Evolutionary conservation across 2,329 filamentous ascomycete species (phyloP), one percentile per base, ranked within the genome.

Genomic region (Cladophialophora exuberans): DNA sequence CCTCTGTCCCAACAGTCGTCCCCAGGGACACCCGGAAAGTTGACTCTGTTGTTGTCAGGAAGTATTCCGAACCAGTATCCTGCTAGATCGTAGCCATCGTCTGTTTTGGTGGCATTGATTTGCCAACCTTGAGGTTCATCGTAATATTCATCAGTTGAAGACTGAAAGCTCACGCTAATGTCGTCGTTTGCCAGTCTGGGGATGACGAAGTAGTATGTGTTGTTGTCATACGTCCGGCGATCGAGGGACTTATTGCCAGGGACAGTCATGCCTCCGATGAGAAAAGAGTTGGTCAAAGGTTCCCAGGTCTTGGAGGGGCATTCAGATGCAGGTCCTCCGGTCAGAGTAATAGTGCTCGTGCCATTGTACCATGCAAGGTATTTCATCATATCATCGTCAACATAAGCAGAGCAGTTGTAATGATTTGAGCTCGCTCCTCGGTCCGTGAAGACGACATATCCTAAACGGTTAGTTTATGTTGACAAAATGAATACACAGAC

Each of bases 291-390:
- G 2, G 47, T 46, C 15, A 54, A 22, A 5, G 33, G n/a, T 43
- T 54, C 18, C 26, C 26, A 54, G 6, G 51, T 54, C 11, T 13
- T 39, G 23, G 47, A 42, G 7, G 42, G 22, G 18, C 51, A 54
- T 31, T 47, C 35, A 13, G 46, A 28, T 11, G 46, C 23, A 2
- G 22, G 33, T 17, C 47, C 47, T 1, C 51, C 51, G 4, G 31
- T 31, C 13, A 39, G 43, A 4, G 51, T 47, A 17, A 54, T 13
- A 3, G 38, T 54, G 4, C 42, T 47, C 4, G 42, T 54, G 18
- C 51, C 51, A 20, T 54, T 54, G 31, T 33, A 54, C 51, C 51
- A 54, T 15, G 51, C 51, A 30, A 54, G 51, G 25, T 47, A 54
- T 4, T 22, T 31, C 26, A 26, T 13, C 51, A 54, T 54, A 15